Percentiles rank a stretch among this genome's conserved stretches.
Conservation (phyloP, 2,329 filamentous ascomycete species). For the Thyridium curvatum region DNA sequence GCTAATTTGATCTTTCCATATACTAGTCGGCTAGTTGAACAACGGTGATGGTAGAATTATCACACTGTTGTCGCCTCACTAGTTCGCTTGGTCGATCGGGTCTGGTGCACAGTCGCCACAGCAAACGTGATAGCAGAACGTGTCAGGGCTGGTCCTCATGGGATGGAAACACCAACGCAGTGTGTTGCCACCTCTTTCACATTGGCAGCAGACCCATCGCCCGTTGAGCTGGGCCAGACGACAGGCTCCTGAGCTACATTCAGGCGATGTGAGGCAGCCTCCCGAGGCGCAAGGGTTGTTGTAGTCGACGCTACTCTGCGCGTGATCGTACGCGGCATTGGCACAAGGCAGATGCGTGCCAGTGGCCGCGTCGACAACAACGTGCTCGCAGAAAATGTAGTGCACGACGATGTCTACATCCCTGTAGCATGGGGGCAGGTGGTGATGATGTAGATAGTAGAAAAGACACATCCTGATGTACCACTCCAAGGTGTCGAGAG, state of each 20-base stretch:
- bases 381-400: slow-evolving; percentile 9
- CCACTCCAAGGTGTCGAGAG: too few relatives aligned
- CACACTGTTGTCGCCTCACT: too few relatives aligned
- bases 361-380: slow-evolving; percentile 1
- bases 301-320: slow-evolving; percentile 23
- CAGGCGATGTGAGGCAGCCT: slow-evolving; percentile 35
- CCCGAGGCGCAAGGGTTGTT: slow-evolving; percentile 37
- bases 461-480: slow-evolving; percentile 39
- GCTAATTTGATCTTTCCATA: too few relatives aligned
- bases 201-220: slow-evolving; percentile 44
- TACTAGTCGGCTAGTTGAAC: too few relatives aligned
- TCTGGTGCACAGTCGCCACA: slow-evolving; percentile 37
- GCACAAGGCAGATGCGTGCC: slow-evolving; percentile 20
- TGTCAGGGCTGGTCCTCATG: slow-evolving; percentile 38
- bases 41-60: too few relatives aligned
- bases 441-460: slow-evolving; percentile 43
- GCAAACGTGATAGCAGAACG: slow-evolving; percentile 45
- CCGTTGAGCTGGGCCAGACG: slow-evolving; percentile 41
- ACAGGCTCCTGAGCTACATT: slow-evolving; percentile 42
- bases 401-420: slow-evolving; percentile 10
- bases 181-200: slow-evolving; percentile 37
- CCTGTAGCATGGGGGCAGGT: slow-evolving; percentile 7
- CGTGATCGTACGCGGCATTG: slow-evolving; percentile 20
- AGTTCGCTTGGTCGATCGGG: not conserved
- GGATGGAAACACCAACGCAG: slow-evolving; percentile 38